Percentiles rank a stretch among this genome's conserved stretches.
phyloP scores from a whole-genome alignment of 768 basidiomycete species.

The Leccinum longicurvipes region DNA sequence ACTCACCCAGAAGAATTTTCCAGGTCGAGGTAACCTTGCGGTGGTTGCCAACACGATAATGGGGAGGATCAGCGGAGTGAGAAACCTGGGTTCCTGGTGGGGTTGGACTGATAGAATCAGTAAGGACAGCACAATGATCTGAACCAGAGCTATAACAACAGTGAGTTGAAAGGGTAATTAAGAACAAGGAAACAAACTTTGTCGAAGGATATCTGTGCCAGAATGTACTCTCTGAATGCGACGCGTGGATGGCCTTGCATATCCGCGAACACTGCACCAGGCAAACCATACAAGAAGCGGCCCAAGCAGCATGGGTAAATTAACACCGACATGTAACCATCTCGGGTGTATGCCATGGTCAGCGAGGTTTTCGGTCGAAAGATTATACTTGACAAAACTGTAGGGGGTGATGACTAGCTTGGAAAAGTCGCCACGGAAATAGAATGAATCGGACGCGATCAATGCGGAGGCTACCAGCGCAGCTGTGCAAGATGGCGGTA shows the following conservation, averaged over 20 bases:
- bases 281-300: slow-evolving; percentile 30
- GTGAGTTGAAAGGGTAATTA: background rate
- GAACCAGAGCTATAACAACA: slow-evolving; percentile 24
- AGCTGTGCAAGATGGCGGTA: slow-evolving; percentile 24
- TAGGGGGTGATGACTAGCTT: slow-evolving; percentile 32
- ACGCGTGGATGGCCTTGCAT: background rate
- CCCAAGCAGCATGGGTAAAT: slow-evolving; percentile 39
- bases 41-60: slow-evolving; percentile 30
- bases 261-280: slow-evolving; percentile 9
- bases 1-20: slow-evolving; percentile 34
- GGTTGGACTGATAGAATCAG: slow-evolving; percentile 33
- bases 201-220: slow-evolving; percentile 12
- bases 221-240: slow-evolving; percentile 7
- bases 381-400: slow-evolving; percentile 38
- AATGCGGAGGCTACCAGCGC: slow-evolving; percentile 11
- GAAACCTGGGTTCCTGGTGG: slow-evolving; percentile 40
- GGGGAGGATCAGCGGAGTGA: slow-evolving; percentile 35
- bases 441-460: slow-evolving; percentile 30
- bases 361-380: slow-evolving; percentile 35
- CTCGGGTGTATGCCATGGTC: slow-evolving; percentile 39
- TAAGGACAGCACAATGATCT: slow-evolving; percentile 30
- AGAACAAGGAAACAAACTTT: slow-evolving; percentile 9
- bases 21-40: slow-evolving; percentile 23
- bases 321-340: slow-evolving; percentile 39
- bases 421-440: slow-evolving; percentile 28